Evolutionary conservation across 805 yeast genomes (phyloP), one percentile per base, ranked within the genome.

Genomic region (Maudiozyma barnettii): DNA sequence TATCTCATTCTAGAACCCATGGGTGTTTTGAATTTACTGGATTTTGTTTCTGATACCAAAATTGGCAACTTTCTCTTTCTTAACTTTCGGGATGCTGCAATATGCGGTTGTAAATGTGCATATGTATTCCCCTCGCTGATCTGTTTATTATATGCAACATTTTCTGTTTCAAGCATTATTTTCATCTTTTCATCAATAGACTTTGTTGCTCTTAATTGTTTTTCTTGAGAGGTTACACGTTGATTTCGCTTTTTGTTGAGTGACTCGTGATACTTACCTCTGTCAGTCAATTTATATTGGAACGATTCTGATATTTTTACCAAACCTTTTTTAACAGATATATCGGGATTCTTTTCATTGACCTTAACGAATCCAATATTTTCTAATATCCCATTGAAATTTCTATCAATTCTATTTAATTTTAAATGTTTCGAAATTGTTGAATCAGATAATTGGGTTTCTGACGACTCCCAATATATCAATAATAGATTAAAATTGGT

Each of bases 401-500:
- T 60, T 44, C 58, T 59, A 4, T 66, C 49, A n/a, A 68, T 64
- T 41, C 65, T 64, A 20, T 53, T 47, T 3, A 55, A 35, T 33
- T 62, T 58, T 22, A 63, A 48, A 36, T 49, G 52, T 30, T 51
- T 53, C 20, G 44, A 21, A 14, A 59, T 54, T 7, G 53, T 50
- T 8, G 41, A 26, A 13, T 51, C 52, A 10, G 45, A 22, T 5
- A 58, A 45, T 3, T 55, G 55, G 3, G 60, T 60, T 22, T 64
- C 65, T 1, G 65, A 58, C n/a, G 71, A 59, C 37, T 68, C 72
- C 75, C 75, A 70, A 46, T 64, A 68, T 2, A 69, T 49, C 2
- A 71, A 51, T 21, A 69, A 19, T 12, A 70, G 47, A 29, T 61
- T 61, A 45, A 69, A 65, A 43, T 61, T 59, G 35, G 54, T 60